Evolutionary conservation across 768 basidiomycete genomes (phyloP).

Genomic region (Boletus bicolor): DNA sequence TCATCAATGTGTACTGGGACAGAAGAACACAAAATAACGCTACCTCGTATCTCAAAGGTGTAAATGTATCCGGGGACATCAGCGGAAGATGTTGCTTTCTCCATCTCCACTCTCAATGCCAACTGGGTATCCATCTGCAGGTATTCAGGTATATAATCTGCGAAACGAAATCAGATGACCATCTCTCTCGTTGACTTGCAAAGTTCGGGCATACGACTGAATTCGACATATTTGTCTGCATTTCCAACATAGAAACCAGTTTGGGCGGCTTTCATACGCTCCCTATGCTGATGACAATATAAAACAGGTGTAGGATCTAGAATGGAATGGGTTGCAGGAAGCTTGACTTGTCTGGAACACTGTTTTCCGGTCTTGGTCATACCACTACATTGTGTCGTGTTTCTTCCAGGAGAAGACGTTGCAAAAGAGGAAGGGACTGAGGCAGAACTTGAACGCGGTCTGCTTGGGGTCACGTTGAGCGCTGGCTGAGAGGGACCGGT

Average conservation of each 20-base stretch:
- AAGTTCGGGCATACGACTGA: conserved; percentile 43
- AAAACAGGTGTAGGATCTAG: conserved; percentile 31
- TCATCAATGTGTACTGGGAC: background rate
- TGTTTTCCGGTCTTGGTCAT: conserved; percentile 61
- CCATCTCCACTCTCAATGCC: conserved; percentile 53
- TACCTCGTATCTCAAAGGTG: conserved; percentile 75
- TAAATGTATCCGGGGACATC: conserved; percentile 81
- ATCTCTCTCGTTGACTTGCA: background rate
- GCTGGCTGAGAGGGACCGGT: conserved; percentile 10
- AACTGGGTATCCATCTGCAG: conserved; percentile 58
- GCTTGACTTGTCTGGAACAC: conserved; percentile 59
- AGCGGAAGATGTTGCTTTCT: conserved; percentile 46
- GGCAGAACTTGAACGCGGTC: conserved; percentile 14
- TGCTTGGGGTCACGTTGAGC: conserved; percentile 11
- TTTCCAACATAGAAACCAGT: conserved; percentile 53
- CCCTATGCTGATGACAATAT: conserved; percentile 67
- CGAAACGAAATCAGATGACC: conserved; percentile 7
- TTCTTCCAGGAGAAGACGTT: conserved; percentile 17
- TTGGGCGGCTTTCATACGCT: conserved; percentile 45
- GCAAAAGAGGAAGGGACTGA: conserved; percentile 19
- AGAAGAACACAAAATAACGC: conserved; percentile 3
- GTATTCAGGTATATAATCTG: conserved; percentile 72
- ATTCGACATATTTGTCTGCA: conserved; percentile 48
- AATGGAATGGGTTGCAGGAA: conserved; percentile 27
- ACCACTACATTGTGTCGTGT: conserved; percentile 53